Conservation (phyloP, 2,329 filamentous ascomycete species). For the Fusarium sp. region DNA sequence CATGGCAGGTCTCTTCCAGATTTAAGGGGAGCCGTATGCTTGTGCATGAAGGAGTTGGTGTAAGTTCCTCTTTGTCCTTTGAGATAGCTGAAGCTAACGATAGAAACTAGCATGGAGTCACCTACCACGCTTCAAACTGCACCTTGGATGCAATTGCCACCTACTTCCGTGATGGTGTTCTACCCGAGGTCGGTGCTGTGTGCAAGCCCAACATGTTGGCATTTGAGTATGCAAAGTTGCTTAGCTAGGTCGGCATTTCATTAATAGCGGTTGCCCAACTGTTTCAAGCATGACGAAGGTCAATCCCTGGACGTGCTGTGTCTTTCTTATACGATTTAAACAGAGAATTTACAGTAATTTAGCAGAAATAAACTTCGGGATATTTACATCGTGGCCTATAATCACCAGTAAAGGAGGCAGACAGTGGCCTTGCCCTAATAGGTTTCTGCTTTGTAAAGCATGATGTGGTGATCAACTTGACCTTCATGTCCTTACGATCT, state of each 20-base stretch:
- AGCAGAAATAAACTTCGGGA: too few species aligned
- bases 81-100: neutral
- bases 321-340: fast-evolving
- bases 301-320: neutral
- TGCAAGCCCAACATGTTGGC: constrained; percentile 26
- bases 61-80: constrained; percentile 11
- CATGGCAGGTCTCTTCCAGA: constrained; percentile 29
- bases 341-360: neutral
- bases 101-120: constrained; percentile 23
- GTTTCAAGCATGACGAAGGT: neutral
- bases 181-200: constrained; percentile 15
- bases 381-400: too few species aligned
- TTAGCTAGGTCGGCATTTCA: neutral
- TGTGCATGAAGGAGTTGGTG: constrained; percentile 37
- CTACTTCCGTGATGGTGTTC: constrained; percentile 18
- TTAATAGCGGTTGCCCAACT: neutral
- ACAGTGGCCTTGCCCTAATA: too few species aligned
- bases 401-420: too few species aligned
- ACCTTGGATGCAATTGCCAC: constrained; percentile 15
- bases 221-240: constrained; percentile 17
- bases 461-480: too few species aligned
- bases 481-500: too few species aligned
- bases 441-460: too few species aligned
- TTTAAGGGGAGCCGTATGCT: constrained; percentile 34
- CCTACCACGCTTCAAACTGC: constrained; percentile 22